Evolutionary conservation across 169 alveolate species (phyloP).

Genomic region (Plasmodium ovale): DNA sequence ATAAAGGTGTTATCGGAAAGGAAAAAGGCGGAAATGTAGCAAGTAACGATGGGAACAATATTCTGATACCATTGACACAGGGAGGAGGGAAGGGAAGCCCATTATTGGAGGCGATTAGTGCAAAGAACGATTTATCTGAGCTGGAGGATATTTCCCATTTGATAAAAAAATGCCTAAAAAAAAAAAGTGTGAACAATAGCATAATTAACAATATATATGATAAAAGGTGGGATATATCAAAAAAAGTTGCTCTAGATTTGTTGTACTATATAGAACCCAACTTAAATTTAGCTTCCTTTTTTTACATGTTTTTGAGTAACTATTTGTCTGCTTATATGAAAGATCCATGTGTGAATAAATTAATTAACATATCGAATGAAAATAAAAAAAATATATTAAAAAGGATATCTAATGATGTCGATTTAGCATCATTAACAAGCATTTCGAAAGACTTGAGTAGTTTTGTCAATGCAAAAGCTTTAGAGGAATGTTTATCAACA

Average conservation of each 20-base stretch:
- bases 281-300: constrained; percentile 68
- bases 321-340: constrained; percentile 51
- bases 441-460: constrained; percentile 52
- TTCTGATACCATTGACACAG: background rate
- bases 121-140: constrained; percentile 18
- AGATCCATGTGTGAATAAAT: constrained; percentile 34
- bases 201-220: constrained; percentile 67
- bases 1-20: background rate
- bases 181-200: constrained; percentile 27
- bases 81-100: background rate
- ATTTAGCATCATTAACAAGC: constrained; percentile 45
- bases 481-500: constrained; percentile 75
- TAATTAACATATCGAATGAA: constrained; percentile 43
- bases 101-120: constrained; percentile 29
- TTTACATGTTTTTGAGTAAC: constrained; percentile 65
- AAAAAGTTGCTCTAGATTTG: constrained; percentile 62
- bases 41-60: background rate
- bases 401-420: constrained; percentile 26
- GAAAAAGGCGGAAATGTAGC: background rate
- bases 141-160: constrained; percentile 45
- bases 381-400: constrained; percentile 65
- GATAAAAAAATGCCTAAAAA: constrained; percentile 42
- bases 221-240: constrained; percentile 58
- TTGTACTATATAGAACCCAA: constrained; percentile 56
- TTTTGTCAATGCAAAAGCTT: constrained; percentile 65